phyloP scores from a whole-genome alignment of 768 basidiomycete genomes.

The Leccinum pellstonianum region DNA sequence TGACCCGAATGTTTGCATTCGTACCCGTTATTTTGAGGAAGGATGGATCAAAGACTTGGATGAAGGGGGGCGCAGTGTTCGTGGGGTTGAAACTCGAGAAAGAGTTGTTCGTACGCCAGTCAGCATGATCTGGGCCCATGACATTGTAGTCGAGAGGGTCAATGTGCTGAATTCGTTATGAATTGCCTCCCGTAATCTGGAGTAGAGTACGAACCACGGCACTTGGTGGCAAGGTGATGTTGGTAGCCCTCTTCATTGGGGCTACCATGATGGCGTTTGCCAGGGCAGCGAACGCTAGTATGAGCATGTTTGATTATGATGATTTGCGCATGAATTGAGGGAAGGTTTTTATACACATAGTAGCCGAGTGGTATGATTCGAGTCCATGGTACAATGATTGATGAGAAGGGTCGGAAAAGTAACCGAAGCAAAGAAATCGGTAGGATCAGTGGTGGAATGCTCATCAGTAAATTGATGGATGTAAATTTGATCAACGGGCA shows the following conservation, averaged over 20 bases:
- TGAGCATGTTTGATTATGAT: not conserved
- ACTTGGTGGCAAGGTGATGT: not conserved
- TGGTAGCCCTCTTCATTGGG: not conserved
- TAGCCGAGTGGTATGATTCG: not conserved
- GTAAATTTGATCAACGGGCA: no score
- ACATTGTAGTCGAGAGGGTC: not conserved
- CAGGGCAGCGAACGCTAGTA: not conserved
- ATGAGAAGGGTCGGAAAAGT: not conserved
- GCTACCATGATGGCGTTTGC: not conserved
- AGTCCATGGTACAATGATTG: not conserved
- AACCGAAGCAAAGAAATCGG: not conserved
- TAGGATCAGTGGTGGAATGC: no score
- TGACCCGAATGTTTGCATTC: not conserved
- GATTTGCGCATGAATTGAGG: not conserved
- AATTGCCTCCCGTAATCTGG: not conserved
- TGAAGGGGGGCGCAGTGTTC: not conserved
- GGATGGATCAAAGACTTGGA: not conserved
- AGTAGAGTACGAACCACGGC: not conserved
- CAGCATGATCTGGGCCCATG: not conserved
- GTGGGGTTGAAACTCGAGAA: not conserved
- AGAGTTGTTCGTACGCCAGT: not conserved
- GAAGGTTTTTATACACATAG: not conserved
- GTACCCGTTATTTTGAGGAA: not conserved
- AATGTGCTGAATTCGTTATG: not conserved
- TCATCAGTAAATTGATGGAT: no score